phyloP scores from a whole-genome alignment of 1,284 basidiomycete genomes.

The Puccinia hordei region DNA sequence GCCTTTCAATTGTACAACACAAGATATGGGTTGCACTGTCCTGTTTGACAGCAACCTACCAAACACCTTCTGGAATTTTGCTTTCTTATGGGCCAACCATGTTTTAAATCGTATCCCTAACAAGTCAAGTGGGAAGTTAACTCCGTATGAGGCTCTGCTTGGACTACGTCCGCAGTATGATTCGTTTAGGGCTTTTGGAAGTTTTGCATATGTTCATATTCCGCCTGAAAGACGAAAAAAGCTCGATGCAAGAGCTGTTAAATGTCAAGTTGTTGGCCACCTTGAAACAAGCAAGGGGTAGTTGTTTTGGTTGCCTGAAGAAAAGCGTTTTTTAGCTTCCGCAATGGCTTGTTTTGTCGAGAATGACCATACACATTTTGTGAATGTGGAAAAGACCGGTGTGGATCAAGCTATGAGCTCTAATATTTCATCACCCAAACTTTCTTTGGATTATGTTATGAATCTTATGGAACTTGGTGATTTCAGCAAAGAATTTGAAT shows the following conservation, averaged over 20 bases:
- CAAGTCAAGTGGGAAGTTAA: not conserved
- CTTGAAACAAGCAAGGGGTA: not conserved
- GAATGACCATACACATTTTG: not conserved
- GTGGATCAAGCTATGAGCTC: too few relatives aligned
- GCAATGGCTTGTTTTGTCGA: not conserved
- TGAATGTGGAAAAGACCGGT: not conserved
- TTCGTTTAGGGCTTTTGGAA: not conserved
- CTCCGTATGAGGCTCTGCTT: constrained; percentile 12
- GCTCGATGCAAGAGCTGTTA: not conserved
- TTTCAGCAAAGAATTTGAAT: not conserved
- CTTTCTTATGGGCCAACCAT: constrained; percentile 11
- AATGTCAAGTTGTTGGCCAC: not conserved
- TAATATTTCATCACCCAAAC: too few relatives aligned
- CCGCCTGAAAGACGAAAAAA: not conserved
- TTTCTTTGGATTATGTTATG: not conserved
- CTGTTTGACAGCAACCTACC: not conserved
- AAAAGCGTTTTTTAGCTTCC: not conserved
- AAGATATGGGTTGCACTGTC: constrained; percentile 1
- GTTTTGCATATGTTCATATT: constrained; percentile 12
- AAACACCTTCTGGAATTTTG: constrained; percentile 9
- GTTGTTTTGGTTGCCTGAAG: constrained; percentile 1
- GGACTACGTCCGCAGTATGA: not conserved
- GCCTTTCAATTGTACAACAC: not conserved
- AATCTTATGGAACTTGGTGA: not conserved
- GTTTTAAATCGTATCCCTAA: constrained; percentile 19